A percentile compares a stretch with the other conserved stretches of the same genome.
These are phyloP conservation scores for Zizania palustris DNA, from an alignment of 202 grass and related monocot genomes.

Conservation along the genomic window DNA sequence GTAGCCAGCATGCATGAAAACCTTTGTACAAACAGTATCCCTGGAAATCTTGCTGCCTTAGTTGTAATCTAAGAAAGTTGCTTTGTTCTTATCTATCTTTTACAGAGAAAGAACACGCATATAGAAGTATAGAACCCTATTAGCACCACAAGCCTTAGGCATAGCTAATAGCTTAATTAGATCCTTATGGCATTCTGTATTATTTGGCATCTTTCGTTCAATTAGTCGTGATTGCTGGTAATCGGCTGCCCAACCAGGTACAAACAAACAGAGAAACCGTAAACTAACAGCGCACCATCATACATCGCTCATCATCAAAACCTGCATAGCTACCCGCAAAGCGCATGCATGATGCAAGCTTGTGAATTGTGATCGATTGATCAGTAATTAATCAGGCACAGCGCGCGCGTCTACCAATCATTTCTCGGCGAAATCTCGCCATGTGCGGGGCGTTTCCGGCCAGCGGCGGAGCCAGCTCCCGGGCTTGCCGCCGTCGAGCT, in stretches of 20 bases:
- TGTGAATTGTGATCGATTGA: background rate
- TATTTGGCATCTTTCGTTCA: constrained; percentile 11
- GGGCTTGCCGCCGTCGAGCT: no score
- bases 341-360: background rate
- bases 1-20: background rate
- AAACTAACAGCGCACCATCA: background rate
- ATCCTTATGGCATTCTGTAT: background rate
- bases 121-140: background rate
- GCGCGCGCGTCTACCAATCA: background rate
- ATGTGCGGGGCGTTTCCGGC: constrained; percentile 26
- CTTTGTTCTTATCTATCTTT: background rate
- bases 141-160: background rate
- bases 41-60: constrained; percentile 30
- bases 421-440: constrained; percentile 40
- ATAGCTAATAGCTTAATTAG: background rate
- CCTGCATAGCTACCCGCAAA: constrained; percentile 26
- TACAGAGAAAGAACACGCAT: constrained; percentile 13
- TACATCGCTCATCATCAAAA: background rate
- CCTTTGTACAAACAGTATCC: background rate
- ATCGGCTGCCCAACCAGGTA: constrained; percentile 4
- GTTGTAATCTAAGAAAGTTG: background rate
- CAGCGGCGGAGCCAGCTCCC: no score
- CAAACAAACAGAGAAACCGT: background rate
- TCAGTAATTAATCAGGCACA: background rate
- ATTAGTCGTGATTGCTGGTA: background rate